These are phyloP conservation scores for Parafenestella ontariensis DNA, from an alignment of 2,329 filamentous ascomycete genomes.

Conservation along the genomic window DNA sequence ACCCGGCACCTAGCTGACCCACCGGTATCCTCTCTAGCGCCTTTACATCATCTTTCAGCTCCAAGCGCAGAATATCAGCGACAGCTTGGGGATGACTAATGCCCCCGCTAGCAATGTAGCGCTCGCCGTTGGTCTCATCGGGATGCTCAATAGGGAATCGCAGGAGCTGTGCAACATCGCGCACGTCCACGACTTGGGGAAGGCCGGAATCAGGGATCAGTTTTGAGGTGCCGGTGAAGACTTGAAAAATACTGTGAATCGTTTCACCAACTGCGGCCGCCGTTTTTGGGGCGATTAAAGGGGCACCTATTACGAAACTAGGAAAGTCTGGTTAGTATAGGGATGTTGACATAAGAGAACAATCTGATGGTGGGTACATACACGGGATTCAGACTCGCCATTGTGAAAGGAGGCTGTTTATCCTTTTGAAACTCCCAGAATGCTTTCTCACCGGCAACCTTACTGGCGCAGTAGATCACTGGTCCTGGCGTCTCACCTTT, in stretches of 20 bases:
- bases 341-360: neutral
- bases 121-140: conserved; percentile 48
- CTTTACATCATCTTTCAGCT: conserved; percentile 40
- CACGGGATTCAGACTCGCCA: conserved; percentile 52
- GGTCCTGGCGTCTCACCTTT: conserved; percentile 33
- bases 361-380: conserved; percentile 9
- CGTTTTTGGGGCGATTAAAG: conserved; percentile 41
- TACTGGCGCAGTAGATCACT: conserved; percentile 37
- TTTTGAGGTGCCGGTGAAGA: conserved; percentile 45
- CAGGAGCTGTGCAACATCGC: conserved; percentile 54
- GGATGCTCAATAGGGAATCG: conserved; percentile 50
- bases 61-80: conserved; percentile 52
- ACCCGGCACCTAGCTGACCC: conserved; percentile 52
- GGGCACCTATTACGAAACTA: conserved; percentile 52
- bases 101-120: conserved; percentile 49
- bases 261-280: conserved; percentile 45
- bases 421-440: conserved; percentile 47
- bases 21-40: conserved; percentile 44
- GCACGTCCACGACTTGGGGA: conserved; percentile 51
- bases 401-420: conserved; percentile 48
- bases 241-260: conserved; percentile 38
- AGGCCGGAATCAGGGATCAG: conserved; percentile 30
- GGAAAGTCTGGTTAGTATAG: neutral
- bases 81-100: conserved; percentile 48
- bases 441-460: conserved; percentile 33